Base-by-base conservation (phyloP, 805 yeast genomes). In the Wickerhamiella siamensis region DNA sequence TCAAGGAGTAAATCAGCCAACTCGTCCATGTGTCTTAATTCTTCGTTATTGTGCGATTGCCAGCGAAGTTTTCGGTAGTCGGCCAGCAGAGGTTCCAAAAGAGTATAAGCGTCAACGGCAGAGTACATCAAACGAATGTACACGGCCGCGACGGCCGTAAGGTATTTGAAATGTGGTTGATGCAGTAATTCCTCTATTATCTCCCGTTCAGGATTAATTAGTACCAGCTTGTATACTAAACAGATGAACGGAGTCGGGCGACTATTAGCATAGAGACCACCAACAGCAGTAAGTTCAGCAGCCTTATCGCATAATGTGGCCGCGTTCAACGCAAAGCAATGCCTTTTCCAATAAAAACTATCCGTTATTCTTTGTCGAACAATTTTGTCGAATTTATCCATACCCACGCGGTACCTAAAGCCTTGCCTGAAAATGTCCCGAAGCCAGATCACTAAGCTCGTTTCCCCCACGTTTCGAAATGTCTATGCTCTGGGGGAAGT, bases 181-280 rank as follows among this genome's bases (percentile, higher is more conserved):
- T 57, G 57, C 10, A 79, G 60, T 47, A 72, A 69, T 41, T 75
- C 69, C 15, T 62, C 54, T 2, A 82, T 54, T 4, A 83, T 72
- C 4, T 74, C 81, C 9, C 54, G 52, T 1, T 68, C 51, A 0
- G 96, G 96, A 47, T 74, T 74, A 15, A 91, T 59, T 57, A 88
- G 94, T 4, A 87, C 65, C 44, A 88, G 56, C 48, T 88, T 75
- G 53, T 83, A 73, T 27, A 84, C 58, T 36, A 94, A 66, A 53
- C 94, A 77, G n/a, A 83, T 55, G 51, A 83, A 84, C 12, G 77
- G 78, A 15, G 80, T 65, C 0, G 93, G 91, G 46, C 74, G 60
- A 18, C 62, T 63, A 35, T 44, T 42, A 14, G 67, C 62, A 39
- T 70, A 72, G n/a, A 71, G 61, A 0, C 81, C 78, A 0, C 83